Evolutionary conservation across 2,329 filamentous ascomycete species (phyloP).

Genomic region (Aureobasidium sp.): DNA sequence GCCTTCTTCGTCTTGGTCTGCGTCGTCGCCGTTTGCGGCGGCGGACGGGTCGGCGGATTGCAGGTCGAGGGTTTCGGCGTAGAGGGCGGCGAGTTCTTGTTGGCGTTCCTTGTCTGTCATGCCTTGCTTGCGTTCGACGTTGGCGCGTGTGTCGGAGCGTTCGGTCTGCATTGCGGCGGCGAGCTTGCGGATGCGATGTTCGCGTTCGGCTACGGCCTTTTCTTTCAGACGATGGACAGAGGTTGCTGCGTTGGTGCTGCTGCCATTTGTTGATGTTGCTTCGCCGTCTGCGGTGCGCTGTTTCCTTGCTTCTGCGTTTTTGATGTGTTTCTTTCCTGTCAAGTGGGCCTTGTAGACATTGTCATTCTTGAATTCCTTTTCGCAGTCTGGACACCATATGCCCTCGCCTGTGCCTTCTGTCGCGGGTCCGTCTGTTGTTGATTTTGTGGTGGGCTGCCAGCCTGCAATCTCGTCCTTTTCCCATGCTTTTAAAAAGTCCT

Average conservation of each 20-base stretch:
- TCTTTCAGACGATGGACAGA: slow-evolving; percentile 61
- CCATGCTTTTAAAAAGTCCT: slow-evolving; percentile 82
- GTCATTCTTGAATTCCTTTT: slow-evolving; percentile 91
- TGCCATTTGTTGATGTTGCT: slow-evolving; percentile 21
- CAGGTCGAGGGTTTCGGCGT: slow-evolving; percentile 46
- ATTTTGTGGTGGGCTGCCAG: slow-evolving; percentile 52
- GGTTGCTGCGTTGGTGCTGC: slow-evolving; percentile 18
- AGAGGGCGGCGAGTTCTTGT: slow-evolving; percentile 84
- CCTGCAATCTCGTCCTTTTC: slow-evolving; percentile 68
- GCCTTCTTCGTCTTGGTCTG: slow-evolving; percentile 59
- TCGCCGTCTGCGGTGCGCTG: slow-evolving; percentile 26
- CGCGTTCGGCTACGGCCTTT: slow-evolving; percentile 80
- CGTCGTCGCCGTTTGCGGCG: slow-evolving; percentile 42
- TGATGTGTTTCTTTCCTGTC: slow-evolving; percentile 85
- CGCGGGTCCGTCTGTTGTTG: slow-evolving; percentile 30
- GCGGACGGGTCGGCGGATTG: slow-evolving; percentile 32
- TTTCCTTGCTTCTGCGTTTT: slow-evolving; percentile 63
- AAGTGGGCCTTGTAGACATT: slow-evolving; percentile 91
- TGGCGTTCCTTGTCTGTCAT: slow-evolving; percentile 96
- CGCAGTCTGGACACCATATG: slow-evolving; percentile 84
- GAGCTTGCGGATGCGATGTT: slow-evolving; percentile 74
- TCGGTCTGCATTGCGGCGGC: slow-evolving; percentile 78
- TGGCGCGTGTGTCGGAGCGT: slow-evolving; percentile 81
- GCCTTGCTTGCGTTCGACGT: slow-evolving; percentile 91
- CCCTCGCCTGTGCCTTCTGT: slow-evolving; percentile 58